These are phyloP conservation scores for Metschnikowia orientalis DNA, from an alignment of 805 yeast species.

Conservation along the genomic window DNA sequence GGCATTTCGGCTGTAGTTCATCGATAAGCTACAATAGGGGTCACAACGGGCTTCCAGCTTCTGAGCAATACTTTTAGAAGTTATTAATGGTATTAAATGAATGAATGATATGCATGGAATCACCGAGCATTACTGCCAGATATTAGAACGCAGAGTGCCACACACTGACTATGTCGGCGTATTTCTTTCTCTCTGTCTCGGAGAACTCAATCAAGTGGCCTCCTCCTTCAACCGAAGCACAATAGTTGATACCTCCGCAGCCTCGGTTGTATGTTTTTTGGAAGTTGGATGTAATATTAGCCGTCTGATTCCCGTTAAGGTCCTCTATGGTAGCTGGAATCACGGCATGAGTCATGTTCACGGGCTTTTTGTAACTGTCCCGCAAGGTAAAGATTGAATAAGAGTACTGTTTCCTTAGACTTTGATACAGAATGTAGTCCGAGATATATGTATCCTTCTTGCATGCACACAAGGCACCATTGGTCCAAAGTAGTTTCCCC, in stretches of 20 bases:
- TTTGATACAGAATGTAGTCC: conserved; percentile 12
- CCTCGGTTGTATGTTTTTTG: conserved; percentile 12
- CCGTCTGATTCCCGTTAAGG: conserved; percentile 5
- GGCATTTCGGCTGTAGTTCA: too few species aligned
- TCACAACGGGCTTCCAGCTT: too few species aligned
- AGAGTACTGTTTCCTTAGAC: conserved; percentile 7
- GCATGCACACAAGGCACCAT: conserved; percentile 27
- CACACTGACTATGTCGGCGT: conserved; percentile 7
- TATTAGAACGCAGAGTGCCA: conserved; percentile 9
- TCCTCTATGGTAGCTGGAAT: conserved; percentile 13
- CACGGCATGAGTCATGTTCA: conserved; percentile 9
- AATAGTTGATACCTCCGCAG: conserved; percentile 16
- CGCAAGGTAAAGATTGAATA: conserved; percentile 11
- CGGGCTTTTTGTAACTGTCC: conserved; percentile 7
- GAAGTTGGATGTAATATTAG: conserved; percentile 7
- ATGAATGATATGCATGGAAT: too few species aligned
- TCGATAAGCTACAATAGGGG: too few species aligned
- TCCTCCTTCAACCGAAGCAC: conserved; percentile 13
- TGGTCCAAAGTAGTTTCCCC: conserved; percentile 24
- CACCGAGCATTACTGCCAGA: neutral
- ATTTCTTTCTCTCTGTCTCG: conserved; percentile 3
- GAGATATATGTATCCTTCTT: conserved; percentile 16
- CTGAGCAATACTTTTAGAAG: too few species aligned
- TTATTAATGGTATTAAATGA: too few species aligned
- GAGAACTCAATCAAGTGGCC: conserved; percentile 11